A percentile compares a stretch with the other conserved stretches of the same genome.
Evolutionary conservation across 2,329 filamentous ascomycete species (phyloP).

Genomic region (Talaromyces verruculosus): DNA sequence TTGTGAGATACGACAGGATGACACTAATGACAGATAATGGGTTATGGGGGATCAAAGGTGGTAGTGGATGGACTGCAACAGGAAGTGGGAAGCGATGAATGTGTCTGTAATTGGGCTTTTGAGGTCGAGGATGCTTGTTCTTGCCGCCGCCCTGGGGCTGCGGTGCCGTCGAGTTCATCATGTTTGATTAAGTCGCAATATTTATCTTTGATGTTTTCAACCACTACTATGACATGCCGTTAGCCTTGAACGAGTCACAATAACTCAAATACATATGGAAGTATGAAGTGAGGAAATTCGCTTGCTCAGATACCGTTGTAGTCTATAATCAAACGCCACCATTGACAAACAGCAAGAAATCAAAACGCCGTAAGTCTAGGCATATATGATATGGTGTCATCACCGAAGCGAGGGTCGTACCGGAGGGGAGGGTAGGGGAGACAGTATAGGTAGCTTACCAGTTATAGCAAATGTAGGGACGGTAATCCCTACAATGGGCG

Average conservation of each 20-base stretch:
- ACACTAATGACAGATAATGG: constrained; percentile 84
- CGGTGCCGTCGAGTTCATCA: constrained; percentile 24
- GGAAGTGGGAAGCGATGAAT: constrained; percentile 82
- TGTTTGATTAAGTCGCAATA: constrained; percentile 33
- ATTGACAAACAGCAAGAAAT: constrained; percentile 54
- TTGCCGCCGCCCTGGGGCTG: neutral
- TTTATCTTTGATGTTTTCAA: constrained; percentile 15
- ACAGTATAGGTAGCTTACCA: constrained; percentile 27
- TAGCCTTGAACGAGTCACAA: neutral
- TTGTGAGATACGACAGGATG: constrained; percentile 68
- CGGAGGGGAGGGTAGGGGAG: constrained; percentile 21
- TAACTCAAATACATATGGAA: neutral
- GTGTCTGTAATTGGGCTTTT: constrained; percentile 62
- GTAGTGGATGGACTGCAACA: constrained; percentile 77
- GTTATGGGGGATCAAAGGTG: constrained; percentile 86
- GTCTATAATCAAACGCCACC: constrained; percentile 68
- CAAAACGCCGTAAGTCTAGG: constrained; percentile 51
- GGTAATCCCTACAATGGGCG: constrained; percentile 10
- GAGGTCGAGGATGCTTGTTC: constrained; percentile 24
- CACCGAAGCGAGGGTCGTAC: constrained; percentile 35
- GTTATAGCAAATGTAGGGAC: neutral
- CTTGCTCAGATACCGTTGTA: constrained; percentile 95
- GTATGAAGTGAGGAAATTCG: neutral
- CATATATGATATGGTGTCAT: constrained; percentile 45
- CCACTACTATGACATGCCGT: neutral